Evolutionary conservation across 192 early-diverging fungal genomes (phyloP).

Genomic region (Funneliformis mosseae): DNA sequence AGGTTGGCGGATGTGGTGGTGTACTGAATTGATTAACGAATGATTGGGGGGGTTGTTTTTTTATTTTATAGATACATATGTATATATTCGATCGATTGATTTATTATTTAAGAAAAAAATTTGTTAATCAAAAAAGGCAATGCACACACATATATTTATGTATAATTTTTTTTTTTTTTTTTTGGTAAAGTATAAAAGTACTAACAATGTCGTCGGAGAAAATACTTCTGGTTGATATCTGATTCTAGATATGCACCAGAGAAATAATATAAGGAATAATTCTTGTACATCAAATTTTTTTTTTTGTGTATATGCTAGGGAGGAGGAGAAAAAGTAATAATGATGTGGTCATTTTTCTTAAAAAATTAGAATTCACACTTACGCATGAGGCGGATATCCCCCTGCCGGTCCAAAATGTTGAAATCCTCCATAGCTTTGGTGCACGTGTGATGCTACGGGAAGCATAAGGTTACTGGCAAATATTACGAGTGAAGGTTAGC

Average conservation of each 20-base stretch:
- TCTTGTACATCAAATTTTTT: slow-evolving; percentile 1
- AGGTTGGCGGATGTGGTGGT: slow-evolving; percentile 6
- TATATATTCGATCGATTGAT: neutral
- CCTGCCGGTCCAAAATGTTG: slow-evolving; percentile 18
- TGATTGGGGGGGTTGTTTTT: neutral
- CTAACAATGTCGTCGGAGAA: slow-evolving; percentile 26
- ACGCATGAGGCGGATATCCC: slow-evolving; percentile 16
- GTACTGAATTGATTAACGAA: neutral
- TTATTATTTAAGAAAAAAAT: neutral
- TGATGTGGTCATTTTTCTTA: neutral
- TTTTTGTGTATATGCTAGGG: slow-evolving; percentile 1
- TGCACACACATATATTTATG: neutral
- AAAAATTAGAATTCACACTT: neutral
- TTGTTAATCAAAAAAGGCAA: slow-evolving; percentile 2
- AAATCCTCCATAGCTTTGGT: slow-evolving; percentile 5
- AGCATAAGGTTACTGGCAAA: slow-evolving; percentile 16
- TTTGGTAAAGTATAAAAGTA: slow-evolving; percentile 9
- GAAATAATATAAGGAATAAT: slow-evolving; percentile 1
- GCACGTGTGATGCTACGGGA: slow-evolving; percentile 27
- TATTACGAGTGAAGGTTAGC: neutral
- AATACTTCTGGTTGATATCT: slow-evolving; percentile 24
- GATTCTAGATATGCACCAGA: slow-evolving; percentile 21
- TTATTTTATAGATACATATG: too few species aligned
- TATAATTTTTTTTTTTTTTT: neutral
- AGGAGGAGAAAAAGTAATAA: neutral